Percentiles rank a stretch among this genome's conserved stretches.
Evolutionary conservation across 2,329 filamentous ascomycete species (phyloP).

Genomic region (Hymenoscyphus linearis): DNA sequence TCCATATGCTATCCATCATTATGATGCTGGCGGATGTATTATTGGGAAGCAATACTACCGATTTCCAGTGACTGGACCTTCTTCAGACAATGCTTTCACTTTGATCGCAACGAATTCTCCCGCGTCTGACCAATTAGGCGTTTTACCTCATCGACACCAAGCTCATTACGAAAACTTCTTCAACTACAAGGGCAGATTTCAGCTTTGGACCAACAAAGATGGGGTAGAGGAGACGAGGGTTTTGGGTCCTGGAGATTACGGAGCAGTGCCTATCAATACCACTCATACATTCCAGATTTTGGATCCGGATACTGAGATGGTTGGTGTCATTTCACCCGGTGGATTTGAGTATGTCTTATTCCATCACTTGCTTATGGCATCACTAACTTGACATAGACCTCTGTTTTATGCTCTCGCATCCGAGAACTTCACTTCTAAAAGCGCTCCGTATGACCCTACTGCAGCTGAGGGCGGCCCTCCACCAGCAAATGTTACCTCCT

Average conservation of each 20-base stretch:
- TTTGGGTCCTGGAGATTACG: conserved; percentile 41
- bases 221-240: conserved; percentile 34
- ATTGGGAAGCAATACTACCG: conserved; percentile 36
- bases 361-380: neutral
- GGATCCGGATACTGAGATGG: conserved; percentile 43
- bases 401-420: conserved; percentile 38
- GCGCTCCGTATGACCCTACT: conserved; percentile 35
- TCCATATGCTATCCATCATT: conserved; percentile 24
- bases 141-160: conserved; percentile 40
- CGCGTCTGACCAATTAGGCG: conserved; percentile 34
- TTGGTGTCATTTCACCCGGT: conserved; percentile 41
- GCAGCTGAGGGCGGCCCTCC: conserved; percentile 12
- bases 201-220: conserved; percentile 38
- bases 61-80: conserved; percentile 40
- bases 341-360: conserved; percentile 39
- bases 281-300: conserved; percentile 44
- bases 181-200: conserved; percentile 39
- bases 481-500: conserved; percentile 30
- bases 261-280: conserved; percentile 40
- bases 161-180: conserved; percentile 44
- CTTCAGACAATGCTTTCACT: conserved; percentile 40
- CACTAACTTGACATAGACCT: conserved; percentile 17
- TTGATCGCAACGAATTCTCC: conserved; percentile 41
- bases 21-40: conserved; percentile 24
- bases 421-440: conserved; percentile 32